Evolutionary conservation across 2,329 filamentous ascomycete genomes (phyloP).

Genomic region (Apiospora arundinis): DNA sequence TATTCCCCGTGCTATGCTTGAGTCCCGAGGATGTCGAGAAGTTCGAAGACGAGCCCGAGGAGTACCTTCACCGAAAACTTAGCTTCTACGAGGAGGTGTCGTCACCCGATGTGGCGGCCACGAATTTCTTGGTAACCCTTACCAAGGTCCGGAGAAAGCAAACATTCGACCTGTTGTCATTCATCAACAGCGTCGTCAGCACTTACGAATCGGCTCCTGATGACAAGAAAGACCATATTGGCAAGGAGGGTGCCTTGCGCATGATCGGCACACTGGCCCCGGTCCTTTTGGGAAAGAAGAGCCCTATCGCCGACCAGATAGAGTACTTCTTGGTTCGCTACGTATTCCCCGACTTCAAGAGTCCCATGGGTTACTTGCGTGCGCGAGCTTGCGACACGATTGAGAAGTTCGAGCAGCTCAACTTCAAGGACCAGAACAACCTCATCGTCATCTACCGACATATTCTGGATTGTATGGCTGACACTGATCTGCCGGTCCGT

Average conservation of each 20-base stretch:
- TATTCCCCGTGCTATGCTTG: constrained; percentile 95
- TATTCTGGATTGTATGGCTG: constrained; percentile 96
- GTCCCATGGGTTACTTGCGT: constrained; percentile 87
- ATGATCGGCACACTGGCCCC: constrained; percentile 97
- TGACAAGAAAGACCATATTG: constrained; percentile 89
- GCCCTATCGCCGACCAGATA: constrained; percentile 94
- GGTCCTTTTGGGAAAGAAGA: constrained; percentile 97
- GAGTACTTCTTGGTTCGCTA: constrained; percentile 99
- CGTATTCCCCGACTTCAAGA: constrained; percentile 97
- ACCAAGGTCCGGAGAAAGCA: constrained; percentile 96
- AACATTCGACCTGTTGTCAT: constrained; percentile 91
- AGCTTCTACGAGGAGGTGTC: constrained; percentile 99
- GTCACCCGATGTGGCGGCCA: constrained; percentile 91
- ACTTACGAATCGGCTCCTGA: constrained; percentile 86
- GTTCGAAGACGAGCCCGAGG: constrained; percentile 92
- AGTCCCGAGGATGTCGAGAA: constrained; percentile 91
- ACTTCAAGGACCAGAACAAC: constrained; percentile 97
- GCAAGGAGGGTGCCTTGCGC: constrained; percentile 93
- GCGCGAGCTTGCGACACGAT: constrained; percentile 96
- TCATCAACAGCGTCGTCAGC: constrained; percentile 94
- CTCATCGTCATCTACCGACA: constrained; percentile 95
- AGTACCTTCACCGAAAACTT: constrained; percentile 95
- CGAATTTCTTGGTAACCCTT: constrained; percentile 93
- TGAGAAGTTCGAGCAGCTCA: constrained; percentile 96
- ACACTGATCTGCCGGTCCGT: constrained; percentile 88